Conservation (phyloP, 2,329 filamentous ascomycete genomes). For the Aureobasidium vineae region DNA sequence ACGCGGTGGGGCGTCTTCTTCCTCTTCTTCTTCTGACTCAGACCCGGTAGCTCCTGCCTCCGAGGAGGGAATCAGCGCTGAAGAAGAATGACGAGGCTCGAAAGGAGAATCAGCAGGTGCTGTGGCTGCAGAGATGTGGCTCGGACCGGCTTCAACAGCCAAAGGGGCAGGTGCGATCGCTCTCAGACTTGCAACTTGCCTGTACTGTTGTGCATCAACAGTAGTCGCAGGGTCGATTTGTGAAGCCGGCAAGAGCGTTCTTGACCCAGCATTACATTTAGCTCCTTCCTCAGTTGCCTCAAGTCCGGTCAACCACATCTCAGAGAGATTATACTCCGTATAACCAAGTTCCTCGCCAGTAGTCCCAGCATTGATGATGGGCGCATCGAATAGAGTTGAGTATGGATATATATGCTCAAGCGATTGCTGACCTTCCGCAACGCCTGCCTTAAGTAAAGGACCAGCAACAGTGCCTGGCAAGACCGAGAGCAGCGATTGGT, state of each 20-base stretch:
- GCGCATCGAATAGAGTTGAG: background rate
- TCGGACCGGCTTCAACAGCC: background rate
- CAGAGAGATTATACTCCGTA: background rate
- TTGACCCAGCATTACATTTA: background rate
- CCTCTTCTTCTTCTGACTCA: background rate
- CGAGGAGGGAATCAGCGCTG: background rate
- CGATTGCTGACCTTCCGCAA: background rate
- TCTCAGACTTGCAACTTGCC: background rate
- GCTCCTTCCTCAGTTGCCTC: background rate
- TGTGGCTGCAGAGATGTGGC: background rate
- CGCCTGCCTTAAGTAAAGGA: background rate
- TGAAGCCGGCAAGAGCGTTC: background rate
- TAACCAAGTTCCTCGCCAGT: background rate
- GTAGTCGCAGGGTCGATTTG: background rate
- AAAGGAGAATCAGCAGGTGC: background rate
- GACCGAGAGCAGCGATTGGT: background rate
- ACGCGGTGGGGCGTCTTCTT: background rate
- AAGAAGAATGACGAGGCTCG: background rate
- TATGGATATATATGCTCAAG: background rate
- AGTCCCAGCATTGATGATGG: background rate
- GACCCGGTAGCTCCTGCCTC: background rate
- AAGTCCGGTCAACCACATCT: background rate
- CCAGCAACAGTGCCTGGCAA: background rate
- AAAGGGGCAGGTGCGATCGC: conserved; percentile 8
- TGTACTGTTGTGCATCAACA: background rate